phyloP scores from a whole-genome alignment of 2,329 filamentous ascomycete genomes.

The Nemania bipapillata region DNA sequence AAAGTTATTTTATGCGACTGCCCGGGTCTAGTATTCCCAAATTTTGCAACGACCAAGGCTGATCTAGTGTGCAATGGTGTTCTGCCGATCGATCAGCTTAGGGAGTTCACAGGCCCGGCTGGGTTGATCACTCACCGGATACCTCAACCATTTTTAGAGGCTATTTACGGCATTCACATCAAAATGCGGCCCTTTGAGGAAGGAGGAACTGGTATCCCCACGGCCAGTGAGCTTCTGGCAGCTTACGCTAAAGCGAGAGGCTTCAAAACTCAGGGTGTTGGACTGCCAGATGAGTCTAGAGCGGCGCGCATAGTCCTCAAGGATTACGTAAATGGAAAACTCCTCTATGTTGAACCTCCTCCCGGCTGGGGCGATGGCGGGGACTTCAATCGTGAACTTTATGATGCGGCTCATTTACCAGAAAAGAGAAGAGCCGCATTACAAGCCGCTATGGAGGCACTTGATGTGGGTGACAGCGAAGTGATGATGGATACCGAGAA shows the following conservation, averaged over 20 bases:
- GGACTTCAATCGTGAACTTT: constrained; percentile 89
- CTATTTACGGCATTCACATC: constrained; percentile 93
- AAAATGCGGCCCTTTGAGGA: constrained; percentile 83
- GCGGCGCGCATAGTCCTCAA: constrained; percentile 91
- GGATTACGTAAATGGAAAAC: constrained; percentile 96
- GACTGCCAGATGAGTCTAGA: constrained; percentile 91
- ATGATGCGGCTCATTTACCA: constrained; percentile 83
- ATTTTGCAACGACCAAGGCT: constrained; percentile 95
- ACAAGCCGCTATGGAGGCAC: constrained; percentile 60
- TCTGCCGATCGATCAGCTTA: constrained; percentile 93
- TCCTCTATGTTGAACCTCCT: constrained; percentile 90
- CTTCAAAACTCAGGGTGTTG: constrained; percentile 87
- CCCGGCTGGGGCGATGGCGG: constrained; percentile 75
- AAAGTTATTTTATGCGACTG: constrained; percentile 95
- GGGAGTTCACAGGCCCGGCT: constrained; percentile 89
- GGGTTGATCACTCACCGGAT: constrained; percentile 85
- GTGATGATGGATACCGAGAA: constrained; percentile 60
- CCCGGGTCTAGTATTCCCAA: constrained; percentile 96
- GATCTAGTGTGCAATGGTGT: constrained; percentile 96
- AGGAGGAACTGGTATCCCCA: constrained; percentile 88
- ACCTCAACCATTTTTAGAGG: constrained; percentile 88
- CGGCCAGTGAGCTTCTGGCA: constrained; percentile 82
- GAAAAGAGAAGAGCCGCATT: constrained; percentile 79
- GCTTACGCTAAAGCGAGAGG: constrained; percentile 90
- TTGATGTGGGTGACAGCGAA: constrained; percentile 56